These are phyloP conservation scores for Mycena vitilis DNA, from an alignment of 768 basidiomycete species.

Conservation along the genomic window DNA sequence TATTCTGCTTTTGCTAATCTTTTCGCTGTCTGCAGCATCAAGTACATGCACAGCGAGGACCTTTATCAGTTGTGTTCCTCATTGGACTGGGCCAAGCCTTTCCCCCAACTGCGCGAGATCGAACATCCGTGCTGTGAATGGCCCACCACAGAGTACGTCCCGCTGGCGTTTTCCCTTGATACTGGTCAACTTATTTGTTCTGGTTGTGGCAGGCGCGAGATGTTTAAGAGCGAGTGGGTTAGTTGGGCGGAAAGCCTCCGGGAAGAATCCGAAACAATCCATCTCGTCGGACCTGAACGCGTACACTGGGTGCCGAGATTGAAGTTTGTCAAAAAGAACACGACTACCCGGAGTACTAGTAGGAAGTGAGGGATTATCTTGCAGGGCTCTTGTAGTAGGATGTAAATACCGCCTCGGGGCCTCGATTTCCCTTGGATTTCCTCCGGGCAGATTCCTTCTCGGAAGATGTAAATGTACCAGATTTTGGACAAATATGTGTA, in stretches of 20 bases:
- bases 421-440: too few species aligned
- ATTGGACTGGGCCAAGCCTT: not conserved
- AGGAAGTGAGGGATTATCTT: too few species aligned
- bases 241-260: constrained; percentile 10
- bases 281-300: not conserved
- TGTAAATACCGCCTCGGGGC: too few species aligned
- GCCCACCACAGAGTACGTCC: constrained; percentile 16
- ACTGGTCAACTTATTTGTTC: too few species aligned
- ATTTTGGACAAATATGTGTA: too few species aligned
- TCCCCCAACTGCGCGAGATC: constrained; percentile 18
- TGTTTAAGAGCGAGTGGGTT: constrained; percentile 14
- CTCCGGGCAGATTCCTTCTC: too few species aligned
- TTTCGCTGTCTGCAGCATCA: constrained; percentile 1
- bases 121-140: constrained; percentile 4
- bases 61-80: not conserved
- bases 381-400: too few species aligned
- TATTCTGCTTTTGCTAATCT: not conserved
- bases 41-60: not conserved
- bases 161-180: not conserved
- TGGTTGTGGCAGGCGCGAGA: constrained; percentile 2
- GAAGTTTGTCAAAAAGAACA: constrained; percentile 4
- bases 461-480: too few species aligned
- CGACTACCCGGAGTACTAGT: too few species aligned
- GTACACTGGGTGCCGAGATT: constrained; percentile 14
- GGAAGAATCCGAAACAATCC: constrained; percentile 2